Base-by-base conservation (phyloP, 1,139 yeast genomes). In the Magnusiomyces clavatus region DNA sequence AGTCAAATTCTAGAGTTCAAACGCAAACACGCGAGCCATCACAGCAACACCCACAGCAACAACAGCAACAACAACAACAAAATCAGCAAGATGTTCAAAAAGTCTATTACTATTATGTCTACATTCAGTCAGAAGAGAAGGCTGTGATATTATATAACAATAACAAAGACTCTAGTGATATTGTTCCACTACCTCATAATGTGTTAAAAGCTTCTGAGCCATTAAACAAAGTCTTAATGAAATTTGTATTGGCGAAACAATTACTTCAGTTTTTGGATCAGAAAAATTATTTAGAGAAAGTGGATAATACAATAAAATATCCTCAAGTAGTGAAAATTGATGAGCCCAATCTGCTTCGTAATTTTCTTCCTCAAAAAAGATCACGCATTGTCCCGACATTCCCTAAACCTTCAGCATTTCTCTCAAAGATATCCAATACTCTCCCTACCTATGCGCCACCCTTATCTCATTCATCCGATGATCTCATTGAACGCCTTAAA, bases 391-490 rank as follows among this genome's bases (percentile, higher is more conserved):
- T 39, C 20, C 20, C 35, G 6, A 19, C 47, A 6, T 19, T 34
- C 11, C 38, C 47, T 11, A 36, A 44, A 34, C 29, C 47, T 11
- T 35, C 47, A 6, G 35, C 39, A 13, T 29, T 44, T 11, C 17
- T 44, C 2, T 44, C 47, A n/a, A 19, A 44, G 6, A 44, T 44
- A 11, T 34, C 47, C 11, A 17, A 17, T 14, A 16, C 47, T 8
- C n/a, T 38, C n/a, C 47, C 47, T 16, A 34, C 17, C 12, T 44
- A 44, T n/a, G 47, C 39, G 34, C 47, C 47, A 35, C 36, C 29
- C 6, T 24, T 12, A 13, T 13, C 14, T 2, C 13, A 14, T 8
- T 14, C 19, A 16, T 12, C 24, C 24, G 10, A 16, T 13, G 16
- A 12, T 2, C 31, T 36, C n/a, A 11, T 44, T 14, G 47, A 44